Conservation (phyloP, 1,284 basidiomycete genomes). For the Ustilago crameri region DNA sequence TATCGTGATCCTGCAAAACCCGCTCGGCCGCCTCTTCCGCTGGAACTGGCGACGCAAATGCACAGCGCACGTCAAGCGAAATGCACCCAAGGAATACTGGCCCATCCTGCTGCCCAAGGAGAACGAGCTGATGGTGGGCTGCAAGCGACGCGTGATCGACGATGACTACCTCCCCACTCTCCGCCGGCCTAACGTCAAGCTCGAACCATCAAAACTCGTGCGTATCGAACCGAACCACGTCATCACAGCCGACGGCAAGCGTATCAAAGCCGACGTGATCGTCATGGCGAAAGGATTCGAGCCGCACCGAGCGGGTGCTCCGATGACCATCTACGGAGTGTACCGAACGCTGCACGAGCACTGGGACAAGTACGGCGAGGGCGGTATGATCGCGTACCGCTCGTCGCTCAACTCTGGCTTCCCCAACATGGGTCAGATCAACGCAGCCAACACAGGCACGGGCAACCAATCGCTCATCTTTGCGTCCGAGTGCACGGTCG, state of each 20-base stretch:
- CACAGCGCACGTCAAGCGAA: conserved; percentile 51
- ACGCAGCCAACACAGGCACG: conserved; percentile 63
- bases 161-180: conserved; percentile 58
- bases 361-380: conserved; percentile 59
- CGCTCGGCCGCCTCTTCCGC: conserved; percentile 41
- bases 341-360: conserved; percentile 54
- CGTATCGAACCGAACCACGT: conserved; percentile 61
- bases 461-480: conserved; percentile 63
- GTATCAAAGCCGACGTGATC: conserved; percentile 65
- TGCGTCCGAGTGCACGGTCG: conserved; percentile 58
- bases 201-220: conserved; percentile 50
- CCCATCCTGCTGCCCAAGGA: conserved; percentile 56
- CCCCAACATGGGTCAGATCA: conserved; percentile 63
- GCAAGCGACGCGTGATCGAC: conserved; percentile 65
- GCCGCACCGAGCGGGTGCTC: conserved; percentile 52
- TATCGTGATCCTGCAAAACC: conserved; percentile 46
- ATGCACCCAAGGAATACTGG: conserved; percentile 63
- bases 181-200: conserved; percentile 52
- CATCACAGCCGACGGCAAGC: conserved; percentile 53
- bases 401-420: conserved; percentile 56
- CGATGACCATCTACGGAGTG: conserved; percentile 54
- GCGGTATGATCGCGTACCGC: conserved; percentile 58
- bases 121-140: conserved; percentile 58
- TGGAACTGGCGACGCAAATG: conserved; percentile 52
- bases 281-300: conserved; percentile 66